Percentiles rank a stretch among this genome's conserved stretches.
Conservation (phyloP, 2,329 filamentous ascomycete species). For the Fusarium duplospermum region DNA sequence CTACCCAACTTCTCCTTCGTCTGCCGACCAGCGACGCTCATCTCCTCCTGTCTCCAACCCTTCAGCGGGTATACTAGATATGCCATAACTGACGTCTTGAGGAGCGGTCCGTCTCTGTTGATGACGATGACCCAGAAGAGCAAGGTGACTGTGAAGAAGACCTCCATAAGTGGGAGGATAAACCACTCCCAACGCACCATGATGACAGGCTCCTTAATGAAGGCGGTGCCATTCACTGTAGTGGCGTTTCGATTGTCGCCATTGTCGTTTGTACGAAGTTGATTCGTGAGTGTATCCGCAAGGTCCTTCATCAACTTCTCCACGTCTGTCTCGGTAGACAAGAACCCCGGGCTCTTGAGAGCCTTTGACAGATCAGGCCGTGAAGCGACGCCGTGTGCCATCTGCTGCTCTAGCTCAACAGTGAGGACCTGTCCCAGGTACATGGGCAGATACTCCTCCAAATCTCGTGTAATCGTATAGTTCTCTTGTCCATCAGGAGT, state of each 20-base stretch:
- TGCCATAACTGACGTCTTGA: conserved; percentile 10
- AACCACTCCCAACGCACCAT: conserved; percentile 18
- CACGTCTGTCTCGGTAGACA: not conserved
- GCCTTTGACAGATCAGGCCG: not conserved
- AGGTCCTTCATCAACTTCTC: conserved; percentile 3
- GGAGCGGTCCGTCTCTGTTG: not conserved
- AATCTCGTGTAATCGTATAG: not conserved
- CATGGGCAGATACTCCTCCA: not conserved
- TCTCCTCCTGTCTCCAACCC: not conserved
- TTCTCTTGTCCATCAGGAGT: not conserved
- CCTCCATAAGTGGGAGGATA: not conserved
- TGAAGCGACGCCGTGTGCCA: not conserved
- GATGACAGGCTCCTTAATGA: not conserved
- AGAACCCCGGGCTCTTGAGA: not conserved
- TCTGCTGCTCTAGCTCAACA: not conserved
- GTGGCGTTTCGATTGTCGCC: conserved; percentile 6
- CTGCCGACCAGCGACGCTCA: not conserved
- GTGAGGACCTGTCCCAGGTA: not conserved
- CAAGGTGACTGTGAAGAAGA: not conserved
- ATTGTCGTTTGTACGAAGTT: not conserved
- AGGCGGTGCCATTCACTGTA: not conserved
- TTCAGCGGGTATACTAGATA: not conserved
- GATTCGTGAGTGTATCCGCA: conserved; percentile 3
- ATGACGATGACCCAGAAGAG: not conserved
- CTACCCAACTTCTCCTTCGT: not conserved